Evolutionary conservation across 257 asterid species (phyloP), one percentile per base, ranked within the genome.

Genomic region (Thymus mandschuricus): DNA sequence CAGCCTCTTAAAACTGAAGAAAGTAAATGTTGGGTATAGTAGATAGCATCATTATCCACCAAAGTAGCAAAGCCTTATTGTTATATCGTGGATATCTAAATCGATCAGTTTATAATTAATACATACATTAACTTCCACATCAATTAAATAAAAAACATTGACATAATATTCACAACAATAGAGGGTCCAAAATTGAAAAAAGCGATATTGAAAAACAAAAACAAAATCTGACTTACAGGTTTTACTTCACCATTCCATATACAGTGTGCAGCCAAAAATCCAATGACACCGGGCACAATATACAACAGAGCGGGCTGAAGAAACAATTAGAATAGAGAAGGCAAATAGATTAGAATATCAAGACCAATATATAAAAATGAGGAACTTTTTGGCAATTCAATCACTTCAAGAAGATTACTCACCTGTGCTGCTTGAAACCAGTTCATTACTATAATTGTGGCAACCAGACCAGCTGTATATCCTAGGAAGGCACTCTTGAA

Each of bases 381-480:
- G 13, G 10, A 44, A 10, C 28, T 0, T 2, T 35, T 52, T 34
- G 55, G 60, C 3, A 38, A 35, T 38, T 28, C 45, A 40, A 58
- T 74, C 68, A 46, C 6, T 61, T 40, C 15, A 64, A 50, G 41
- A 71, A 52, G 31, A 49, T 38, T 10, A 60, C 84, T 51, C 63
- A 89, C 99, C 86, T 94, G 99, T 69, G 97, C 99, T 74, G 99
- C 97, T 86, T 94, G 97, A 83, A 89, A 94, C 99, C 99, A 94
- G 81, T 91, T 94, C 99, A 94, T 94, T 68, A 91, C 95, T 33
- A 88, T 46, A 68, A 94, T 94, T 10, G 99, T 94, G 44, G 81
- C 83, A 59, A 87, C 75, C 75, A 94, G 76, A 75, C 97, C 99
- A 55, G 72, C 82, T 41, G 83, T 52, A 57, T 94, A 91, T 75